Base-by-base conservation (phyloP, 1,139 yeast genomes). In the Yamadazyma conglobata region DNA sequence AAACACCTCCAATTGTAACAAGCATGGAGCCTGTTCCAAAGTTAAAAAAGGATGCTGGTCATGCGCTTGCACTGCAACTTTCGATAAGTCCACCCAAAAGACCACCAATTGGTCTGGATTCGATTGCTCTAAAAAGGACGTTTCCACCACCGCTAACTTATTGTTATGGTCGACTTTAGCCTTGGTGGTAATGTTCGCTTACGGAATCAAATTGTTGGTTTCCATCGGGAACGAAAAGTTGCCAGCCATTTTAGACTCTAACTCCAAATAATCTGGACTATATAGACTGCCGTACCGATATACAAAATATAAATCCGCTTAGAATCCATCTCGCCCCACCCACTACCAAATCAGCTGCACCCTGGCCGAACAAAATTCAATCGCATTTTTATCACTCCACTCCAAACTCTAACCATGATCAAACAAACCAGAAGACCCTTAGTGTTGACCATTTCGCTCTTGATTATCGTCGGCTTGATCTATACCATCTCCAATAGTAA, bases 71-170 rank as follows among this genome's bases (percentile, higher is more conserved):
- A 52, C 66, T 15, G 55, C 83, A 10, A 65, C 79, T 12, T 61
- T 54, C 39, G 64, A 76, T 50, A 53, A 63, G 43, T 58, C 61
- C 27, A 56, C 56, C 21, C 59, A 64, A 32, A 64, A 64, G 40
- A 79, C 87, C 17, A 76, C 80, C 25, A 56, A 60, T 39, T 82
- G 87, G 86, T 71, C 79, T 3, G 91, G 91, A 19, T 54, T 48
- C 35, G 76, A 77, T 39, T 82, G 91, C 55, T 64, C 72, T 44
- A 79, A 81, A 65, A 68, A 65, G 48, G 88, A 83, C 46, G 68
- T 80, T 36, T 69, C 82, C 25, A 66, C 73, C 2, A 77, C 77
- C 52, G 78, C 83, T 40, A 74, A 81, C 47, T 64, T 83, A 46
- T 67, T 82, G 44, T 68, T 81, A 43, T 81, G 89, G 87, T 68